Evolutionary conservation across 352 stramenopile species (phyloP).

Genomic region (Globisporangium paddicum): DNA sequence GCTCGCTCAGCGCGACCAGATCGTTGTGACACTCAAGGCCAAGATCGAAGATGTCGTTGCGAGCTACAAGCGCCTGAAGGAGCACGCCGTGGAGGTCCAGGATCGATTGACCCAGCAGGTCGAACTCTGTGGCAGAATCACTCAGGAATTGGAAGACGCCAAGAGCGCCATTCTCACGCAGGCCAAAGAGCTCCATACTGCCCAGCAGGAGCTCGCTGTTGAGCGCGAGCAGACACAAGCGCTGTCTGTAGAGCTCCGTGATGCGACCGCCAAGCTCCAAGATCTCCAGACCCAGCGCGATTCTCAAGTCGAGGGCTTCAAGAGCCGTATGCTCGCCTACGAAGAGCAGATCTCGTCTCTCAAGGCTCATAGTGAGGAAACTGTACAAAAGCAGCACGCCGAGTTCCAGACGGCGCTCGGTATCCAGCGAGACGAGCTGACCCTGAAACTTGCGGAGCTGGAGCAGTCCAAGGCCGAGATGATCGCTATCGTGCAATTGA

Average conservation of each 20-base stretch:
- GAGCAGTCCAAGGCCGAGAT: constrained; percentile 18
- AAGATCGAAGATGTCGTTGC: constrained; percentile 59
- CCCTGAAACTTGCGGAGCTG: constrained; percentile 20
- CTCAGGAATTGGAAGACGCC: constrained; percentile 20
- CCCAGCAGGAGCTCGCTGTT: constrained; percentile 26
- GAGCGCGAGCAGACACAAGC: constrained; percentile 13
- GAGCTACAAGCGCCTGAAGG: constrained; percentile 59
- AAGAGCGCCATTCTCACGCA: constrained; percentile 24
- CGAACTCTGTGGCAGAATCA: constrained; percentile 2
- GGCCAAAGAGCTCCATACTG: constrained; percentile 22
- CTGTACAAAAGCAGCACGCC: constrained; percentile 20
- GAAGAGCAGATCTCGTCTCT: constrained; percentile 24
- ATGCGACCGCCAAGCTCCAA: constrained; percentile 11
- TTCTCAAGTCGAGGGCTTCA: constrained; percentile 24
- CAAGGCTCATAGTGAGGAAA: constrained; percentile 13
- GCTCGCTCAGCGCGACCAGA: constrained; percentile 33
- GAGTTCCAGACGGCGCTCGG: constrained; percentile 12
- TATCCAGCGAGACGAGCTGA: constrained; percentile 13
- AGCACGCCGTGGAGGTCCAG: constrained; percentile 38
- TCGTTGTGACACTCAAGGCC: constrained; percentile 46
- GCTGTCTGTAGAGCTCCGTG: constrained; percentile 14
- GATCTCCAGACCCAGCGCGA: constrained; percentile 21
- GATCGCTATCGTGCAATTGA: constrained; percentile 15
- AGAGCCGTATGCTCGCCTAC: constrained; percentile 20
- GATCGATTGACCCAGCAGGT: constrained; percentile 31